Evolutionary conservation across 1,284 basidiomycete species (phyloP).

Genomic region (Phellinidium pouzarii): DNA sequence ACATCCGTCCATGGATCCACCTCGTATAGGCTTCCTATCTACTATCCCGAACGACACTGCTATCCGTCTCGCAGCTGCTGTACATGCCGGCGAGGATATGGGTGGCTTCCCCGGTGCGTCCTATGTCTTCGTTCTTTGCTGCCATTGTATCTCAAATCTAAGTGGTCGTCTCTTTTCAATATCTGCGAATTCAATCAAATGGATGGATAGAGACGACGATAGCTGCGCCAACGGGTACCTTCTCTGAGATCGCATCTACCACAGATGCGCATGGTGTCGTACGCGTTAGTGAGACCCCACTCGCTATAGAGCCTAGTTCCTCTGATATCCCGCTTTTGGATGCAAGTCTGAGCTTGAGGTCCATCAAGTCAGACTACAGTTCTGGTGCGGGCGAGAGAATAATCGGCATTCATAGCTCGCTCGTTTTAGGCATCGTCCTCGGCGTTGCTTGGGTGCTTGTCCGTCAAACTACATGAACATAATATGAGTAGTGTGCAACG

Average conservation of each 20-base stretch:
- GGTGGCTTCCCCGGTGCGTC: slow-evolving; percentile 38
- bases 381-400: neutral
- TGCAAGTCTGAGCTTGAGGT: neutral
- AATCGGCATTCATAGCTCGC: neutral
- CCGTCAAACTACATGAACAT: neutral
- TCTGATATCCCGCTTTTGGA: no score
- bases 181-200: neutral
- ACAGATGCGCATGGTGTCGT: slow-evolving; percentile 7
- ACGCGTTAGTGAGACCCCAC: neutral
- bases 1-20: slow-evolving; percentile 54
- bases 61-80: slow-evolving; percentile 33
- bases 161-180: neutral
- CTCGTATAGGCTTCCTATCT: slow-evolving; percentile 63
- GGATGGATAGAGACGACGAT: slow-evolving; percentile 5
- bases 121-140: neutral
- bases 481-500: no score
- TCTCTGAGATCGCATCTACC: neutral
- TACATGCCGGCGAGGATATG: slow-evolving; percentile 32
- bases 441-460: neutral
- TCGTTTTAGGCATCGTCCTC: neutral
- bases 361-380: neutral
- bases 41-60: slow-evolving; percentile 52
- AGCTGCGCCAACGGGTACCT: slow-evolving; percentile 9
- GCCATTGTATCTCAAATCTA: neutral
- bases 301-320: neutral